Evolutionary conservation across 768 basidiomycete species (phyloP).

Genomic region (Phylloporus arenicola): DNA sequence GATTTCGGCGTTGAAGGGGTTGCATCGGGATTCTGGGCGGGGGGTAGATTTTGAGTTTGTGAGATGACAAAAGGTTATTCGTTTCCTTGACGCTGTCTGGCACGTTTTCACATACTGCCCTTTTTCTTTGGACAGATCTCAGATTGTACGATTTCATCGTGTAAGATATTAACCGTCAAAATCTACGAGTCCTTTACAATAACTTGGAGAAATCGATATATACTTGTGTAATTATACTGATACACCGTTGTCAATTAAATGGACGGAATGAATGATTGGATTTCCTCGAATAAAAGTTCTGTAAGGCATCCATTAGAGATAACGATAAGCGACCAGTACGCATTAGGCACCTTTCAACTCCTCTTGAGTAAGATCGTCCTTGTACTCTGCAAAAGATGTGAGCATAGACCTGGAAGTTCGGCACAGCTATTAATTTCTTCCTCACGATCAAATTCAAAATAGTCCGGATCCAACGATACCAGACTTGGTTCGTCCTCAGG

Average conservation of each 20-base stretch:
- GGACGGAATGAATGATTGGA: constrained; percentile 65
- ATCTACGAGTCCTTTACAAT: constrained; percentile 1
- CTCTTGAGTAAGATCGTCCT: constrained; percentile 70
- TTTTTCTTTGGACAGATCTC: not conserved
- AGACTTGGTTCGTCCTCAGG: constrained; percentile 85
- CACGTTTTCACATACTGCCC: constrained; percentile 4
- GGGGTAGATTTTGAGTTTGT: constrained; percentile 37
- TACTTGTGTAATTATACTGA: not conserved
- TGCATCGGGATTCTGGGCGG: constrained; percentile 66
- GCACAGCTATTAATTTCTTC: constrained; percentile 1
- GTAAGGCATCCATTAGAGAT: constrained; percentile 9
- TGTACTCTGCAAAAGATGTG: constrained; percentile 42
- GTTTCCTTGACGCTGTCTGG: constrained; percentile 6
- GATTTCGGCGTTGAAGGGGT: constrained; percentile 79
- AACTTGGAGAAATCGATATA: not conserved
- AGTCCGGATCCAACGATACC: constrained; percentile 73
- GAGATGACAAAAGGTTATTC: not conserved
- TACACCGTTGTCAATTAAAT: constrained; percentile 35
- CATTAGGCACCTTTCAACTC: constrained; percentile 52
- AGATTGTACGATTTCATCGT: constrained; percentile 16
- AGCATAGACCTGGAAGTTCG: not conserved
- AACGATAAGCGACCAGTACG: not conserved
- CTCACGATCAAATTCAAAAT: constrained; percentile 88
- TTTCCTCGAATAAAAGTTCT: constrained; percentile 79
- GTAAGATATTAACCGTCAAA: constrained; percentile 16